Evolutionary conservation across 768 basidiomycete species (phyloP), one percentile per base, ranked within the genome.

Genomic region (Galerina sulciceps): DNA sequence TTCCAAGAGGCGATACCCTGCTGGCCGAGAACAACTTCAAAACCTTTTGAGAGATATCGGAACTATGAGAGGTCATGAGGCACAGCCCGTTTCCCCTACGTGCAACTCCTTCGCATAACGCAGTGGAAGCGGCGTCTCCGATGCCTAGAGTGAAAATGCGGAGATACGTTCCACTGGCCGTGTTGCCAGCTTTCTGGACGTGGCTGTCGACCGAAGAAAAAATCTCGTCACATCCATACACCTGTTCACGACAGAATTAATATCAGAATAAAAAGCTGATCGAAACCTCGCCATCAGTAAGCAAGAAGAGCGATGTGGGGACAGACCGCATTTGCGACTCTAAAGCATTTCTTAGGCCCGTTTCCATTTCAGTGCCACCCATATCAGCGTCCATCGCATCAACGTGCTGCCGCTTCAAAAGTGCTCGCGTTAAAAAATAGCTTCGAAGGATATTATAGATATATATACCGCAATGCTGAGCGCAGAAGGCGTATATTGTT

Each of bases 111-210:
- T 58, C 50, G 36, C 57, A 58, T 14, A 58, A 36, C 0, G 57
- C 43, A 8, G 57, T 58, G 15, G 57, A 58, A 1, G 57, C 57
- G 20, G 50, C 42, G 31, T 58, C 43, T 14, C 57, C 57, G 2
- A 58, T 43, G 10, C 57, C 57, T 1, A 58, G 48, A 6, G 57
- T 46, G 18, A 58, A 58, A 9, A 52, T 36, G 13, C 57, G 57
- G 18, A 58, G 57, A 22, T 51, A 50, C 6, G 42, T 23, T 20
- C 38, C 26, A n/a, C 40, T 48, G 20, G 46, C 23, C 5, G 50
- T 42, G 18, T 41, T 23, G 23, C 13, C 31, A 5, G 50, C 22
- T 14, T 58, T 51, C 9, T 31, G 11, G 18, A 46, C 57, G 36
- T 44, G 22, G 5, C 20, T 17, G 11, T 36, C 15, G 5, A 58